A percentile compares a stretch with the other conserved stretches of the same genome.
Conservation (phyloP, 1,284 basidiomycete species). For the Amylostereum areolatum region DNA sequence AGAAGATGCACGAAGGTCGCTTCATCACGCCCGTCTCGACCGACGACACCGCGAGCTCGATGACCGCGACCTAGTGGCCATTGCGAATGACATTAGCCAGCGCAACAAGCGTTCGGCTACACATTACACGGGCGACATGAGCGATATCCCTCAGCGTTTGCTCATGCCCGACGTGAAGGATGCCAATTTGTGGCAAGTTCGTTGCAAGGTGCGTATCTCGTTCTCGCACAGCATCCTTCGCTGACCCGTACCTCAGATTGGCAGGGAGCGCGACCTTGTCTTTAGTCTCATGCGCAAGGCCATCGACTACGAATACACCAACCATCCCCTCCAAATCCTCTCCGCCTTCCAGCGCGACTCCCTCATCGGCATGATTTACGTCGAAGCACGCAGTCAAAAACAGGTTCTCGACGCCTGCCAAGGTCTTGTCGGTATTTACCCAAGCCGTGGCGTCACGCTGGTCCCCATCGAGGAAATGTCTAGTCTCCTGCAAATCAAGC, state of each 20-base stretch:
- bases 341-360: constrained; percentile 97
- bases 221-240: constrained; percentile 3
- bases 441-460: constrained; percentile 73
- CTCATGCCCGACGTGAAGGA: constrained; percentile 97
- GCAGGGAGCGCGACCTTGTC: constrained; percentile 89
- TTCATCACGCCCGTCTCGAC: constrained; percentile 78
- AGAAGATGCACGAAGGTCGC: constrained; percentile 52
- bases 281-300: constrained; percentile 94
- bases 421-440: constrained; percentile 91
- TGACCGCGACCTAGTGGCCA: constrained; percentile 81
- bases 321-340: constrained; percentile 76
- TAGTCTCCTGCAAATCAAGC: constrained; percentile 91
- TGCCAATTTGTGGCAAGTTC: constrained; percentile 92
- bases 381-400: constrained; percentile 87
- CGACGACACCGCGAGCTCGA: constrained; percentile 71
- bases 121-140: constrained; percentile 86
- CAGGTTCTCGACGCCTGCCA: constrained; percentile 83
- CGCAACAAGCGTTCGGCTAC: constrained; percentile 70
- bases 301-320: constrained; percentile 72
- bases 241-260: constrained; percentile 48
- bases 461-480: constrained; percentile 99
- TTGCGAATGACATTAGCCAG: constrained; percentile 81
- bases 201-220: constrained; percentile 71
- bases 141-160: constrained; percentile 91
- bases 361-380: constrained; percentile 91